Conservation (phyloP, 768 basidiomycete species). For the Daedaleopsis sinensis region DNA sequence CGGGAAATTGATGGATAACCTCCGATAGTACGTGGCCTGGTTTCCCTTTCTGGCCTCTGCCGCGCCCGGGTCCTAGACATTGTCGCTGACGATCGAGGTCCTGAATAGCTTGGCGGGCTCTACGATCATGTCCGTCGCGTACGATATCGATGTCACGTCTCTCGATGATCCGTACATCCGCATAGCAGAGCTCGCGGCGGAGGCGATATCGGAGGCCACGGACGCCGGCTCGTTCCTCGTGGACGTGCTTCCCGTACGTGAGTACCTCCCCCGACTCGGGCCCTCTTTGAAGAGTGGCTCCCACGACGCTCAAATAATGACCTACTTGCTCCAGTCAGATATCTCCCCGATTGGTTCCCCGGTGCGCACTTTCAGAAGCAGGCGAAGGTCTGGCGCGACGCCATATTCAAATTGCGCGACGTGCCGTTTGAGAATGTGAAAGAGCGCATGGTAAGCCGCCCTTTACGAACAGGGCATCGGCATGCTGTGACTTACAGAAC, state of each 20-base stretch:
- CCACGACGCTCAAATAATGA: too few species aligned
- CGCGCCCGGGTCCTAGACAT: background rate
- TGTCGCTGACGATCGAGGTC: background rate
- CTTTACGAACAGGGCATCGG: background rate
- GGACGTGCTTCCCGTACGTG: conserved; percentile 1
- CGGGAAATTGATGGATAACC: background rate
- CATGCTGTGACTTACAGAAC: background rate
- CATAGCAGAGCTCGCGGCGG: conserved; percentile 8
- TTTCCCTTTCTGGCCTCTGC: background rate
- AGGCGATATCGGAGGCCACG: background rate
- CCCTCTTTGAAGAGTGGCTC: too few species aligned
- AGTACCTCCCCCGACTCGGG: background rate
- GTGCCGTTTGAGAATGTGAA: background rate
- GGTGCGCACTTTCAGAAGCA: conserved; percentile 24
- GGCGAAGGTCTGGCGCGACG: conserved; percentile 6
- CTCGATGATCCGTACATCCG: conserved; percentile 7
- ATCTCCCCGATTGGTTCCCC: conserved; percentile 29
- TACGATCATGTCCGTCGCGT: conserved; percentile 9
- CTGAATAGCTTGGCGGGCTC: conserved; percentile 1
- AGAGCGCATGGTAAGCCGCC: background rate
- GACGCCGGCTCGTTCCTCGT: conserved; percentile 5
- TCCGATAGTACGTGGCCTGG: background rate
- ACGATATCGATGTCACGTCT: conserved; percentile 13
- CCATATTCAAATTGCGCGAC: background rate
- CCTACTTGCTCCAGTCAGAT: conserved; percentile 2